Base-by-base conservation (phyloP, 2,329 filamentous ascomycete species). In the Orbilia ellipsospora region DNA sequence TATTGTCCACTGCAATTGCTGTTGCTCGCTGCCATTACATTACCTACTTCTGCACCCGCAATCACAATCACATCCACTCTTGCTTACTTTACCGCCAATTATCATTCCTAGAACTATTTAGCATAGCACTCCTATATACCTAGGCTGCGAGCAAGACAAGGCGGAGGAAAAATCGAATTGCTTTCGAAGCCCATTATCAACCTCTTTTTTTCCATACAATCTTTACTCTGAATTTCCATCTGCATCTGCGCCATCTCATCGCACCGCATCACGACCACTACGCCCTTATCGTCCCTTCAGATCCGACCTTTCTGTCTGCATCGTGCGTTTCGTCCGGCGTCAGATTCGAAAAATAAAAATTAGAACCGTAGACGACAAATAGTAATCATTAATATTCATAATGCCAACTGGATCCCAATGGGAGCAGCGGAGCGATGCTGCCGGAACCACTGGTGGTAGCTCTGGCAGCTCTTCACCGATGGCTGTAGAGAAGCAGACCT, bases 361-460 rank as follows among this genome's bases (percentile, higher is more conserved):
- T 12, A 44, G 40, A 23, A 28, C 15, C 26, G 54, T 56, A 48
- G 44, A 48, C 44, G 16, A 48, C 12, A 18, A 52, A 18, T 23
- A 18, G 48, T 23, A 67, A 52, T 52, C 42, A 55, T 20, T 50
- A 40, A 45, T 42, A 20, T 23, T 55, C 55, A 42, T 12, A 59
- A 68, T 68, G 42, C 67, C 68, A 63, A 75, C 59, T 48, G 72
- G 64, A 40, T 28, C 36, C 51, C 72, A 75, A 68, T 75, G 72
- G 72, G 72, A 75, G 57, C 70, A 57, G 26, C 51, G 61, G 40
- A 56, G 51, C 23, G 70, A 59, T 20, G 57, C 45, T 16, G 42
- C 28, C 40, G 59, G 44, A 12, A 55, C 50, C 36, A 31, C 12
- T 44, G 31, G 18, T 52, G 59, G 40, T 28, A 40, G 31, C 26